Evolutionary conservation across 2,329 filamentous ascomycete species (phyloP).

Genomic region (Niveomyces coronatus): DNA sequence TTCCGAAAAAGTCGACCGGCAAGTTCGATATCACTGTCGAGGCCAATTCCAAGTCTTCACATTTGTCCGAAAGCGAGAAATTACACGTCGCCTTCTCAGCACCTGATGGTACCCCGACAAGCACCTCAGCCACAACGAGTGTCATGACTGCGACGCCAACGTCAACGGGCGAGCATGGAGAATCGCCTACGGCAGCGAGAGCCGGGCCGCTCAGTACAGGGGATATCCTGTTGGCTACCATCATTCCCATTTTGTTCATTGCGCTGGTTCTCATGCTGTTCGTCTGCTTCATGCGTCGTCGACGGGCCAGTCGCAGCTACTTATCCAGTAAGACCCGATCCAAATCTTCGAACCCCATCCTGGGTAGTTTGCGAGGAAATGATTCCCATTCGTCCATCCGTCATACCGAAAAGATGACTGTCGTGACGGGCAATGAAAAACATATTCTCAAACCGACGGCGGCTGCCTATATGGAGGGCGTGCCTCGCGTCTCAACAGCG

Average conservation of each 20-base stretch:
- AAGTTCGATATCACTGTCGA: constrained; percentile 21
- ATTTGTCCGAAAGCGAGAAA: constrained; percentile 25
- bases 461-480: constrained; percentile 16
- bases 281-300: constrained; percentile 23
- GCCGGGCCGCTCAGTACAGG: constrained; percentile 19
- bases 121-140: constrained; percentile 13
- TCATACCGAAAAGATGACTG: constrained; percentile 14
- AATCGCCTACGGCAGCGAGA: constrained; percentile 12
- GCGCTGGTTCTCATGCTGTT: constrained; percentile 23
- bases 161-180: constrained; percentile 15
- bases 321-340: constrained; percentile 19
- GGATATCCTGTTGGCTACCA: constrained; percentile 31
- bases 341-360: constrained; percentile 24
- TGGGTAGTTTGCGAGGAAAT: constrained; percentile 19
- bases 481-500: constrained; percentile 15
- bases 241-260: constrained; percentile 31
- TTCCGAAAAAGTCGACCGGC: constrained; percentile 26
- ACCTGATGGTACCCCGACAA: constrained; percentile 16
- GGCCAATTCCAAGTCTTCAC: constrained; percentile 24
- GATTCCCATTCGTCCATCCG: constrained; percentile 16
- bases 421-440: constrained; percentile 10
- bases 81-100: constrained; percentile 27
- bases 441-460: constrained; percentile 13
- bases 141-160: constrained; percentile 17
- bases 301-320: constrained; percentile 19